Percentiles rank a stretch among this genome's conserved stretches.
phyloP scores from a whole-genome alignment of 2,329 filamentous ascomycete species.

The Seiridium cupressi region DNA sequence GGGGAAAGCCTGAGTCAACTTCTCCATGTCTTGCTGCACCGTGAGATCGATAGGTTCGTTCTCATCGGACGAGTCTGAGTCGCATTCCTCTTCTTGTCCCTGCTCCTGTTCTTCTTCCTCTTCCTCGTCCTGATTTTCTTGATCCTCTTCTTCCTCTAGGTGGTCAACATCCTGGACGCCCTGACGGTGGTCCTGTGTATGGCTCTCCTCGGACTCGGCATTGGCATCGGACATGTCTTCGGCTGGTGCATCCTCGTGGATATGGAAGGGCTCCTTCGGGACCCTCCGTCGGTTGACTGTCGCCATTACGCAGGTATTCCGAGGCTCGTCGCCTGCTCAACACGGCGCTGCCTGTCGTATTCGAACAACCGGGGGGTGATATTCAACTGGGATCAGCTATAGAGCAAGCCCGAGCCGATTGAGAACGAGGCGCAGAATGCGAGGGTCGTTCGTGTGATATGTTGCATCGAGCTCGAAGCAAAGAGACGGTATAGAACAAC shows the following conservation, averaged over 20 bases:
- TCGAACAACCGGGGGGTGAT: background rate
- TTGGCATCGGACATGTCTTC: slow-evolving; percentile 23
- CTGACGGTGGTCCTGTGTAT: slow-evolving; percentile 15
- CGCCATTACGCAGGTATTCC: slow-evolving; percentile 11
- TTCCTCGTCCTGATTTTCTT: slow-evolving; percentile 36
- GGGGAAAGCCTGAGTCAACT: slow-evolving; percentile 77
- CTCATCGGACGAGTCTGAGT: slow-evolving; percentile 51
- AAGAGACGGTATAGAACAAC: background rate
- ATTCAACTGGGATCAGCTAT: too few relatives aligned
- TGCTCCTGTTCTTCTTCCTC: slow-evolving; percentile 31
- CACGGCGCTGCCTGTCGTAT: background rate
- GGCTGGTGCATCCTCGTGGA: slow-evolving; percentile 29
- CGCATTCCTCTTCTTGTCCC: slow-evolving; percentile 38
- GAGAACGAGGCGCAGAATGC: background rate
- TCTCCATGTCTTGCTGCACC: slow-evolving; percentile 84
- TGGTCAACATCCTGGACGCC: slow-evolving; percentile 30
- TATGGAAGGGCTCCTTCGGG: slow-evolving; percentile 31
- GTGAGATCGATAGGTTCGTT: slow-evolving; percentile 63
- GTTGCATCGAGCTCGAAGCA: background rate
- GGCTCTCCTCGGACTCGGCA: slow-evolving; percentile 22
- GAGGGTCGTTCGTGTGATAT: background rate
- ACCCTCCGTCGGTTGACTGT: slow-evolving; percentile 26
- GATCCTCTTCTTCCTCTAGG: slow-evolving; percentile 31
- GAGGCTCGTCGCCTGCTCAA: background rate
- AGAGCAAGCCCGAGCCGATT: too few relatives aligned